phyloP scores from a whole-genome alignment of 352 stramenopile genomes.

The Phytophthora idaei region DNA sequence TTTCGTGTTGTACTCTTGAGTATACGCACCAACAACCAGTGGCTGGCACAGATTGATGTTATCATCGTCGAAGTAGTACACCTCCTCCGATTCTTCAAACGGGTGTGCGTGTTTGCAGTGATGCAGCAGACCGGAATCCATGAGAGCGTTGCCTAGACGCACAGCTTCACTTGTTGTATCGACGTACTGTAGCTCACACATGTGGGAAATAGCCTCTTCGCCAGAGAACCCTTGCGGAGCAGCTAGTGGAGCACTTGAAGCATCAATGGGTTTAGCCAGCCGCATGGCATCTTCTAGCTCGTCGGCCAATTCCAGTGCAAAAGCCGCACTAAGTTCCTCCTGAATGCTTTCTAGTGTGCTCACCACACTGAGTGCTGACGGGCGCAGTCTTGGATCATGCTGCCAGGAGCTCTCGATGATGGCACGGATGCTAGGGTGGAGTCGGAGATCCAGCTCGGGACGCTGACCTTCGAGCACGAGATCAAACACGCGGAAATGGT shows the following conservation, averaged over 20 bases:
- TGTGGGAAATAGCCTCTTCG: constrained; percentile 43
- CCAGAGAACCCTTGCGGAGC: constrained; percentile 45
- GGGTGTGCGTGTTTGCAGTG: constrained; percentile 53
- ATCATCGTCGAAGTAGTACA: constrained; percentile 59
- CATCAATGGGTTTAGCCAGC: constrained; percentile 38
- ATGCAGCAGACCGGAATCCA: constrained; percentile 64
- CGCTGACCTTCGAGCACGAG: constrained; percentile 54
- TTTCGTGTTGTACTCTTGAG: constrained; percentile 5
- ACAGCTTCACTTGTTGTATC: constrained; percentile 46
- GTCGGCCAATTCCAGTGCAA: constrained; percentile 47
- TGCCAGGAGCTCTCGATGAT: constrained; percentile 58
- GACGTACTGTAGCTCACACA: constrained; percentile 53
- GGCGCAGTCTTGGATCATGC: constrained; percentile 41
- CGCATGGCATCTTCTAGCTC: constrained; percentile 47
- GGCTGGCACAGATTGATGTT: constrained; percentile 61
- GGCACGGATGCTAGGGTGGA: constrained; percentile 42
- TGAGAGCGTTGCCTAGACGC: constrained; percentile 67
- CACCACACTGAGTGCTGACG: constrained; percentile 55
- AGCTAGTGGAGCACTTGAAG: constrained; percentile 28
- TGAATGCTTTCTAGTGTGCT: constrained; percentile 50
- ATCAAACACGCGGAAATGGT: constrained; percentile 69
- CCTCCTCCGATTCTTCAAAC: constrained; percentile 45
- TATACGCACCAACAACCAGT: constrained; percentile 37
- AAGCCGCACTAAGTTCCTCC: constrained; percentile 45
- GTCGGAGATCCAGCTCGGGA: constrained; percentile 40